phyloP scores from a whole-genome alignment of 2,329 filamentous ascomycete species.

The Volutella citrinella region DNA sequence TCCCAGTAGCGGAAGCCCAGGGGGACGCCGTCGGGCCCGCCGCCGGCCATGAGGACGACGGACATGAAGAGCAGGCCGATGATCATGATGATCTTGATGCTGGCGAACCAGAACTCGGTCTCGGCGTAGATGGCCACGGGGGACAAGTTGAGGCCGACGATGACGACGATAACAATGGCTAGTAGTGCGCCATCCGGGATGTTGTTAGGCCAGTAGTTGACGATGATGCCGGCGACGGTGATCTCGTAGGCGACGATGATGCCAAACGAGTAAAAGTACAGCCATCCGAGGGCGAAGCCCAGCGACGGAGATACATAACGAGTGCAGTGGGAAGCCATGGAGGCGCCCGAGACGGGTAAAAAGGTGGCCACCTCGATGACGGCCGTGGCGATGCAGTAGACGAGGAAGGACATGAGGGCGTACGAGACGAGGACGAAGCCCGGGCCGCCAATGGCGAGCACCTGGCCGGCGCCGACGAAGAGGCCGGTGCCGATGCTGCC shows the following conservation, averaged over 20 bases:
- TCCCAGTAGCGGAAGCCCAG: constrained; percentile 66
- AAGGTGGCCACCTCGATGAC: constrained; percentile 9
- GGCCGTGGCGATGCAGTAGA: constrained; percentile 8
- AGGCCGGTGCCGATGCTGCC: constrained; percentile 9
- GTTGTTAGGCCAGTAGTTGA: constrained; percentile 7
- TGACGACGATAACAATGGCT: constrained; percentile 5
- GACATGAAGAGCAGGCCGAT: constrained; percentile 6
- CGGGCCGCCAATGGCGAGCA: constrained; percentile 3
- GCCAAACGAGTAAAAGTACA: constrained; percentile 11
- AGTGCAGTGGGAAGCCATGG: constrained; percentile 8
- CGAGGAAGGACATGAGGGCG: constrained; percentile 8
- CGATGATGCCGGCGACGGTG: constrained; percentile 5
- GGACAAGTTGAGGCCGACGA: constrained; percentile 3
- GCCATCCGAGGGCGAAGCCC: constrained; percentile 10
- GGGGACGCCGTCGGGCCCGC: constrained; percentile 64
- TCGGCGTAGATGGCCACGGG: constrained; percentile 7
- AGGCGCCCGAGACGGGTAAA: constrained; percentile 3
- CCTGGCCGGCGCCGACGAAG: no score
- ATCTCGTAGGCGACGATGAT: constrained; percentile 10
- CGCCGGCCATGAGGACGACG: constrained; percentile 50
- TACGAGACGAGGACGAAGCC: constrained; percentile 7
- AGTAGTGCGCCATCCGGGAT: constrained; percentile 8
- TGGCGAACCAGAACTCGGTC: constrained; percentile 10
- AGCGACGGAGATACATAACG: constrained; percentile 7
- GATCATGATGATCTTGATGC: constrained; percentile 10